Evolutionary conservation across 495 filamentous ascomycete genomes (phyloP).

Genomic region (Lophiostoma macrostomum): DNA sequence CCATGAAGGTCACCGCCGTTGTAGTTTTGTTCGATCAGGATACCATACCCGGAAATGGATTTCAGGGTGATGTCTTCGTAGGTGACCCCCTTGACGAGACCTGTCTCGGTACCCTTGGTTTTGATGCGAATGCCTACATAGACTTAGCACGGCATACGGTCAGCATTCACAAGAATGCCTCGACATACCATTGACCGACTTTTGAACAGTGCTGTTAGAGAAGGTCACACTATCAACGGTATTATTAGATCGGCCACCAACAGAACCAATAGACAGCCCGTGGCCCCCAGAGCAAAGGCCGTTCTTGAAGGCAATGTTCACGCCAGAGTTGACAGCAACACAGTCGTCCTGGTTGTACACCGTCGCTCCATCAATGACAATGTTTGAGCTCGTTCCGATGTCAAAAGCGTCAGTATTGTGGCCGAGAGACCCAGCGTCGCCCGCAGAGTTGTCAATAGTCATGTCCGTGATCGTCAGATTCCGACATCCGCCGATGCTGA

Average conservation of each 20-base stretch:
- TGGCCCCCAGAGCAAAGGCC: slow-evolving; percentile 5
- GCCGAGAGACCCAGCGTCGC: too few species aligned
- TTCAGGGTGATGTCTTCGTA: background rate
- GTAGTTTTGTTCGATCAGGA: slow-evolving; percentile 3
- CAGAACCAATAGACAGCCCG: slow-evolving; percentile 2
- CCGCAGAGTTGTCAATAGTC: too few species aligned
- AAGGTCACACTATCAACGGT: background rate
- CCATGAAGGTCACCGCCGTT: slow-evolving; percentile 3
- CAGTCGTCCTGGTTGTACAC: slow-evolving; percentile 20
- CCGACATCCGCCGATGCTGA: too few species aligned
- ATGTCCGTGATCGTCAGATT: too few species aligned
- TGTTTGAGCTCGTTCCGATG: background rate
- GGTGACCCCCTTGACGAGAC: background rate
- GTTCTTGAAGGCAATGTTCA: background rate
- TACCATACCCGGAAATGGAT: background rate
- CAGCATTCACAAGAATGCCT: background rate
- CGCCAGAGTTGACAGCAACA: slow-evolving; percentile 5
- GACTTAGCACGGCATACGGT: too few species aligned
- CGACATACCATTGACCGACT: too few species aligned
- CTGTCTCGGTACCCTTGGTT: background rate
- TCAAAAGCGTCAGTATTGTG: slow-evolving; percentile 7
- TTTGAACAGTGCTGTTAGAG: background rate
- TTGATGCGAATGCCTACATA: too few species aligned
- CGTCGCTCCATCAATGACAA: background rate
- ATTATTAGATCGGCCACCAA: slow-evolving; percentile 6